Percentiles rank a stretch among this genome's conserved stretches.
These are phyloP conservation scores for Lolium rigidum DNA, from an alignment of 176 grass and related monocot species.

Conservation along the genomic window DNA sequence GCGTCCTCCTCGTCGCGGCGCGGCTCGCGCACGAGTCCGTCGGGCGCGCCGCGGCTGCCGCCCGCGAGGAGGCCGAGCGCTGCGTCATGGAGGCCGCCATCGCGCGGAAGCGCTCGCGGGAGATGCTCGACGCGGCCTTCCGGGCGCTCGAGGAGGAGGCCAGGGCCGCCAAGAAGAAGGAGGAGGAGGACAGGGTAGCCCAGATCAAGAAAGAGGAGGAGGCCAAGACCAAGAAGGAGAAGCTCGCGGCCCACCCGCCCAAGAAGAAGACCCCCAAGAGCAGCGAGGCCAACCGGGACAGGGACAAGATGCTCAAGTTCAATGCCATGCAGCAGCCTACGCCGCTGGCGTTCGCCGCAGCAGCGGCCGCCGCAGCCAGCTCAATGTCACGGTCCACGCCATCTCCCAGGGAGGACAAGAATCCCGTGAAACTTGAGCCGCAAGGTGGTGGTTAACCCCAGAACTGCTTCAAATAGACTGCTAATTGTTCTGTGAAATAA, in stretches of 20 bases:
- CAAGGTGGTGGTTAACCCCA: constrained; percentile 40
- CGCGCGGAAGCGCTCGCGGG: constrained; percentile 65
- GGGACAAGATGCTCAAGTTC: constrained; percentile 58
- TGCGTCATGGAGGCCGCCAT: constrained; percentile 62
- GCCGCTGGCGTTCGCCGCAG: constrained; percentile 44
- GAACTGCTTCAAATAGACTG: not conserved
- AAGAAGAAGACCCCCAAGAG: constrained; percentile 57
- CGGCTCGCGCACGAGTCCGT: constrained; percentile 64
- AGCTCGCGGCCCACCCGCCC: not conserved
- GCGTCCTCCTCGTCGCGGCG: constrained; percentile 76
- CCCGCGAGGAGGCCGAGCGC: constrained; percentile 65
- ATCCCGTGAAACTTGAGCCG: constrained; percentile 10
- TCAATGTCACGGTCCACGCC: constrained; percentile 37
- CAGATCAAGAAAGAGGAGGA: constrained; percentile 35
- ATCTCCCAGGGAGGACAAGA: constrained; percentile 39
- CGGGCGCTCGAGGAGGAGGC: constrained; percentile 55
- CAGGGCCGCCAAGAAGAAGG: constrained; percentile 28
- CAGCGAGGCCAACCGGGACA: constrained; percentile 44
- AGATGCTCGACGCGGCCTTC: constrained; percentile 66
- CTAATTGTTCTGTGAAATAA: constrained; percentile 27
- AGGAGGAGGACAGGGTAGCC: not conserved
- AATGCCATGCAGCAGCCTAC: constrained; percentile 47
- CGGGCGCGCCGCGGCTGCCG: constrained; percentile 49
- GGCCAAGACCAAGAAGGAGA: constrained; percentile 40
- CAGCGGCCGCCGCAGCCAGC: constrained; percentile 21